Evolutionary conservation across 768 basidiomycete species (phyloP).

Genomic region (Lactarius vividus): DNA sequence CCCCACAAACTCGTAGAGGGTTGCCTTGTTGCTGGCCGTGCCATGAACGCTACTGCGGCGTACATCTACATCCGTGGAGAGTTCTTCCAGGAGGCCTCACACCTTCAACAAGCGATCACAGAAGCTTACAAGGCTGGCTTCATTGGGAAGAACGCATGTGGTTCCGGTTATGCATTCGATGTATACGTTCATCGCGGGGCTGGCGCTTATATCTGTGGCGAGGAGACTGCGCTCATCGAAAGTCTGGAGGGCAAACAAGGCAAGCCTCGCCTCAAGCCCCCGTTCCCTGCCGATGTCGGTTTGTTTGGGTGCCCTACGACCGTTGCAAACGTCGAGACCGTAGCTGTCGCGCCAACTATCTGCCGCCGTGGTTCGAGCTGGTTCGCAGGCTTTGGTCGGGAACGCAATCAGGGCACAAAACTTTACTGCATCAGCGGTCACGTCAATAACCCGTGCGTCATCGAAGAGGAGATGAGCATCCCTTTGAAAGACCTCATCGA

Average conservation of each 20-base stretch:
- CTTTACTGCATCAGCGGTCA: conserved; percentile 95
- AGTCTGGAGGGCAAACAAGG: conserved; percentile 97
- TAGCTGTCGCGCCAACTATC: conserved; percentile 96
- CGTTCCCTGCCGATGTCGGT: conserved; percentile 98
- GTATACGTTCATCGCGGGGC: conserved; percentile 98
- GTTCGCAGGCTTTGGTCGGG: conserved; percentile 91
- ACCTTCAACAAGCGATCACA: conserved; percentile 92
- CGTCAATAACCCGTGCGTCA: conserved; percentile 96
- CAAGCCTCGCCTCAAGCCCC: conserved; percentile 95
- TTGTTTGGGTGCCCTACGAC: conserved; percentile 97
- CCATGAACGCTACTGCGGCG: conserved; percentile 97
- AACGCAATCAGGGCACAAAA: conserved; percentile 95
- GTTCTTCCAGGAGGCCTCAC: conserved; percentile 92
- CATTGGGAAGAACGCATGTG: conserved; percentile 89
- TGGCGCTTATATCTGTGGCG: conserved; percentile 97
- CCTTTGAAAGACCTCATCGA: conserved; percentile 91
- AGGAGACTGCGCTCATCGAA: conserved; percentile 98
- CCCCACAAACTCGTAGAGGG: conserved; percentile 98
- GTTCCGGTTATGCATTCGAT: conserved; percentile 91
- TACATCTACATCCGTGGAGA: conserved; percentile 99
- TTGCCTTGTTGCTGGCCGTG: conserved; percentile 93
- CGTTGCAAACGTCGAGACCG: conserved; percentile 98
- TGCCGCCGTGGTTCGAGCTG: conserved; percentile 83
- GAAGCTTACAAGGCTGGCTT: conserved; percentile 91
- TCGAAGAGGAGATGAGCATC: conserved; percentile 99